phyloP scores from a whole-genome alignment of 768 basidiomycete species.

The Chlorophyllum brunneum region DNA sequence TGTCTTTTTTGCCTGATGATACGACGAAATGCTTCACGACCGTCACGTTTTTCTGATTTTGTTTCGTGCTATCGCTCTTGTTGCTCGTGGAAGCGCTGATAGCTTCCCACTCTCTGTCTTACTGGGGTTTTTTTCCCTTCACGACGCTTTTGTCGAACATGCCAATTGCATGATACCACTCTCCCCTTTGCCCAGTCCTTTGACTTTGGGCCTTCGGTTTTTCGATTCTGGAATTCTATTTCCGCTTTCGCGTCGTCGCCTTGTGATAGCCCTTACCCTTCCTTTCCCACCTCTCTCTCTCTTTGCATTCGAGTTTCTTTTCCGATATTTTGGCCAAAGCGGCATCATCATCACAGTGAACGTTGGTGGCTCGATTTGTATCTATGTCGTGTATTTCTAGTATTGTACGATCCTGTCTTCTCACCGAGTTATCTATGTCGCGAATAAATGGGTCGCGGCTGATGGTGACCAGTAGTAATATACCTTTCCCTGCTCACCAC shows the following conservation, averaged over 20 bases:
- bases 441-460: background rate
- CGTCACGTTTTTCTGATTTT: constrained; percentile 16
- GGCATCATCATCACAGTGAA: background rate
- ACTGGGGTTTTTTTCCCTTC: constrained; percentile 16
- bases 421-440: constrained; percentile 15
- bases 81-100: constrained; percentile 5
- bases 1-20: constrained; percentile 7
- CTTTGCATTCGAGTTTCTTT: constrained; percentile 4
- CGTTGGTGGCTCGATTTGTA: background rate
- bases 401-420: constrained; percentile 13
- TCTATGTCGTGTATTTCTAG: constrained; percentile 26
- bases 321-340: background rate
- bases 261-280: constrained; percentile 1
- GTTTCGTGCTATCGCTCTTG: constrained; percentile 14
- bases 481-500: constrained; percentile 3
- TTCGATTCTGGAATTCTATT: constrained; percentile 8
- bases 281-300: constrained; percentile 10
- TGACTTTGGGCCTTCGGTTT: background rate
- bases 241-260: constrained; percentile 1
- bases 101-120: constrained; percentile 12
- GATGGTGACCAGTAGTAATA: constrained; percentile 17
- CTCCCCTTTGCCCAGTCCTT: constrained; percentile 5
- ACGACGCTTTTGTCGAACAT: constrained; percentile 29
- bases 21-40: constrained; percentile 16
- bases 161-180: constrained; percentile 15